phyloP scores from a whole-genome alignment of 2,329 filamentous ascomycete species.

The Ophiostoma triangulosporum region DNA sequence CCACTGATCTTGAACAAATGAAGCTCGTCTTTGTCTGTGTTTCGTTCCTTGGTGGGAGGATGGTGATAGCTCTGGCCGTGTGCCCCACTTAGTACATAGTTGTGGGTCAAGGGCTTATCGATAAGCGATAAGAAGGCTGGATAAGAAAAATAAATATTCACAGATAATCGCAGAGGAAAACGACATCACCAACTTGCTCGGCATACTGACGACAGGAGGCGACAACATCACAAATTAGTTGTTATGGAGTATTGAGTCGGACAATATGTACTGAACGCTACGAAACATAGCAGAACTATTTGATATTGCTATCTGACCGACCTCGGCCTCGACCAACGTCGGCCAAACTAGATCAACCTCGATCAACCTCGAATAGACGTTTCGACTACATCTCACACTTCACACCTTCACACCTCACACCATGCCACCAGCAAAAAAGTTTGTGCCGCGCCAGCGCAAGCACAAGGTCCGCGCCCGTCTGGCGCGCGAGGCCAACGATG shows the following conservation, averaged over 20 bases:
- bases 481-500: slow-evolving; percentile 23
- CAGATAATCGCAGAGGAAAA: not conserved
- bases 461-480: slow-evolving; percentile 55
- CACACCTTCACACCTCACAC: not conserved
- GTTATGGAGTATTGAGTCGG: no score
- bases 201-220: not conserved
- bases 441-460: slow-evolving; percentile 52
- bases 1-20: not conserved
- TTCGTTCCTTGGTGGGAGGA: not conserved
- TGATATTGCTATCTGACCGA: not conserved
- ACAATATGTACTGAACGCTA: no score
- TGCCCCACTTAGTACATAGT: not conserved
- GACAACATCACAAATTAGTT: not conserved
- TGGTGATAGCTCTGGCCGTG: not conserved
- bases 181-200: not conserved
- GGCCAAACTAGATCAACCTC: not conserved
- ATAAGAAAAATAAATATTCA: slow-evolving; percentile 1
- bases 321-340: not conserved
- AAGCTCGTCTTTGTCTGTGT: not conserved
- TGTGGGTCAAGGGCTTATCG: not conserved
- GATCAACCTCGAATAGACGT: not conserved
- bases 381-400: no score
- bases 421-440: slow-evolving; percentile 23
- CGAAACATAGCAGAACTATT: no score
- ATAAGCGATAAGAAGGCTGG: not conserved